Evolutionary conservation across 768 basidiomycete genomes (phyloP), one percentile per base, ranked within the genome.

Genomic region (Dendrothele bispora): DNA sequence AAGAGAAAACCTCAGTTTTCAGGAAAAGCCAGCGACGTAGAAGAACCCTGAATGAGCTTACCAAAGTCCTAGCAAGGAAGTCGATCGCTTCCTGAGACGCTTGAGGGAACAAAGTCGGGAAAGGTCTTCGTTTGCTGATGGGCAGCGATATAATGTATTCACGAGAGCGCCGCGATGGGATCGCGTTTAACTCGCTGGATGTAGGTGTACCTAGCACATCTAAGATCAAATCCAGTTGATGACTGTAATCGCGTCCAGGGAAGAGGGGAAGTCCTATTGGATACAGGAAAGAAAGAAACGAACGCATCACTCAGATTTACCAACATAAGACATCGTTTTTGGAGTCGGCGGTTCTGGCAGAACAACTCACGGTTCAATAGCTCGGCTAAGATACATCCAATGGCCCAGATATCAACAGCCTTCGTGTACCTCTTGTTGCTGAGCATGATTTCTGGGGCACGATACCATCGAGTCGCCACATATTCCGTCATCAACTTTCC

Each of bases 391-490:
- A 88, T 83, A 57, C 84, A 86, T 5, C 85, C 84, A 32, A 86
- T 82, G 5, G 84, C 82, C 85, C 85, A 88, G 51, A 86, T 71
- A 60, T 87, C 86, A 52, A 87, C 80, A 17, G 82, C 84, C 74
- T 85, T 85, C 47, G 84, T 85, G 61, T 87, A 86, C 82, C 86
- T 86, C 70, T 91, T 91, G 80, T 92, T 93, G 3, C 87, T 90
- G 40, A 94, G 74, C 92, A 95, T 95, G 62, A 94, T 91, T 66
- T 95, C 93, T 1, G 44, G 44, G 21, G n/a, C 21, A 17, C 36
- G 41, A 25, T 37, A 46, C 44, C 44, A 46, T n/a, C 44, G 71
- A 42, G 93, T 95, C 2, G 92, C 91, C 47, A 95, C 92, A 59
- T 91, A 91, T 68, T 88, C 86, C 18, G 85, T 86, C 85, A 87